Conservation (phyloP, 2,329 filamentous ascomycete genomes). For the Leptographium flavum region DNA sequence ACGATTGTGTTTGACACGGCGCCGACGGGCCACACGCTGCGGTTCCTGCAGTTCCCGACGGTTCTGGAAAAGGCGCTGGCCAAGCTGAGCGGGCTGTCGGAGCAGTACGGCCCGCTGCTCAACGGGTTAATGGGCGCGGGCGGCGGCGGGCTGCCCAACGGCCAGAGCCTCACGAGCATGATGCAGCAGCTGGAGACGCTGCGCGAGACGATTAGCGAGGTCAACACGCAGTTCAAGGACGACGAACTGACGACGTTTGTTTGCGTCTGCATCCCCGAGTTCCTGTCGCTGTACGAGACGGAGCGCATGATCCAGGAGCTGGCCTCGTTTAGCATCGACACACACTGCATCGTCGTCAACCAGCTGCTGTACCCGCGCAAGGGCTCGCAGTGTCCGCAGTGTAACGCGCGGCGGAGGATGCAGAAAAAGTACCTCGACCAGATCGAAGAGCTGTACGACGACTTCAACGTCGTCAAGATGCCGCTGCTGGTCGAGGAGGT, state of each 20-base stretch:
- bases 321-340: conserved; percentile 84
- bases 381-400: conserved; percentile 82
- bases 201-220: conserved; percentile 83
- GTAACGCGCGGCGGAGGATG: conserved; percentile 90
- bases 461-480: conserved; percentile 99
- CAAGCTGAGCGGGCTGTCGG: conserved; percentile 86
- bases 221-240: conserved; percentile 98
- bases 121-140: conserved; percentile 79
- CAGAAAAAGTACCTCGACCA: conserved; percentile 98
- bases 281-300: conserved; percentile 92
- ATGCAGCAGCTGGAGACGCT: conserved; percentile 89
- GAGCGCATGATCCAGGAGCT: conserved; percentile 99
- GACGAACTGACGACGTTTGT: conserved; percentile 92
- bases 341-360: conserved; percentile 95
- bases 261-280: conserved; percentile 96
- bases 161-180: conserved; percentile 84
- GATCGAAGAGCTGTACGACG: conserved; percentile 95
- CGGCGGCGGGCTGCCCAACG: conserved; percentile 56
- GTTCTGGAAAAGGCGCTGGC: conserved; percentile 97
- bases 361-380: conserved; percentile 87
- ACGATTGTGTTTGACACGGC: conserved; percentile 99
- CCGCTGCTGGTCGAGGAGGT: conserved; percentile 91
- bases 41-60: conserved; percentile 95
- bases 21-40: conserved; percentile 92
- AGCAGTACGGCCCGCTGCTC: conserved; percentile 89